Conservation (phyloP, 179 eudicot genomes). For the Patellifolia procumbens region DNA sequence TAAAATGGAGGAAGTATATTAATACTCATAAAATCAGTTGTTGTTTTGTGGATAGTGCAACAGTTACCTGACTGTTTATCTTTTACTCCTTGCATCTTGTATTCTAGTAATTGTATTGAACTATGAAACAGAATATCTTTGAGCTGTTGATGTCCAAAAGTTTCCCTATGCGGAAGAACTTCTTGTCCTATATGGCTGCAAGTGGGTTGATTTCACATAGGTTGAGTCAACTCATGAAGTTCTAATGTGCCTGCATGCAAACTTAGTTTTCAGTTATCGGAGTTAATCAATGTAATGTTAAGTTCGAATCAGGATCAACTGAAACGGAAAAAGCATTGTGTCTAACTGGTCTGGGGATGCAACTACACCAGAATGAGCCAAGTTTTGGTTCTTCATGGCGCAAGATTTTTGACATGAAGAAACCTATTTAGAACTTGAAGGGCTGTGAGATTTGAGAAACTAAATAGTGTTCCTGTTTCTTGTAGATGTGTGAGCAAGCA, state of each 20-base stretch:
- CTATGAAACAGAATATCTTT: not conserved
- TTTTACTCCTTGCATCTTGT: not conserved
- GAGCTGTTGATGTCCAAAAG: not conserved
- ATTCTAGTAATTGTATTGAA: not conserved
- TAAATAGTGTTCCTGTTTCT: not conserved
- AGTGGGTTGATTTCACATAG: not conserved
- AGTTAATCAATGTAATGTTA: not conserved
- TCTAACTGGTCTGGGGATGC: not conserved
- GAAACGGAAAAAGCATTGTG: not conserved
- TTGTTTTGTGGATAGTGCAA: not conserved
- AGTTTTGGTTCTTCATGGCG: not conserved
- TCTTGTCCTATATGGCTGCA: not conserved
- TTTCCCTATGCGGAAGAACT: not conserved
- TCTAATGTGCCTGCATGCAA: not conserved
- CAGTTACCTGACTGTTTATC: not conserved
- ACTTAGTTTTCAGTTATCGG: not conserved
- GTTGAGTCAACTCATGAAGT: not conserved
- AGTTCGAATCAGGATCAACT: not conserved
- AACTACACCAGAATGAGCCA: not conserved
- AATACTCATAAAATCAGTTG: not conserved
- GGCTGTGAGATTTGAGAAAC: not conserved
- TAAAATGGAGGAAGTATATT: too few relatives aligned
- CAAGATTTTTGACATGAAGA: not conserved
- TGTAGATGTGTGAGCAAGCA: slow-evolving; percentile 97
- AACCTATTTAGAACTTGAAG: not conserved